Evolutionary conservation across 306 rosid genomes (phyloP).

Genomic region (Begonia masoniana): DNA sequence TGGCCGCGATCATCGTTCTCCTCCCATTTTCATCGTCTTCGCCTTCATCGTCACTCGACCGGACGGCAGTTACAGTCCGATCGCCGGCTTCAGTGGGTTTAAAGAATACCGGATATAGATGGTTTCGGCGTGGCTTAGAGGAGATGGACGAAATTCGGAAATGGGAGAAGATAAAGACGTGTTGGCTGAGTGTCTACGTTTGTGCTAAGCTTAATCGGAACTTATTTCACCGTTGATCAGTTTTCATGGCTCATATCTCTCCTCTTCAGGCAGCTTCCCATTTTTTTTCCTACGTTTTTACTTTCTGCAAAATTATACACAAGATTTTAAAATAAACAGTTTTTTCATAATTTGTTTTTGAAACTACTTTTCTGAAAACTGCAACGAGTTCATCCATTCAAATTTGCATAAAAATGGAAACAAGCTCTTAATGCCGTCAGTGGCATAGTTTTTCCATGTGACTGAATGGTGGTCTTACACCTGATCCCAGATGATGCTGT

Average conservation of each 20-base stretch:
- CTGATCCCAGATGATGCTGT: too few species aligned
- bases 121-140: constrained; percentile 60
- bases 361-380: too few species aligned
- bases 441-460: too few species aligned
- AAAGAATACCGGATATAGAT: constrained; percentile 43
- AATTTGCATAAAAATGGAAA: too few species aligned
- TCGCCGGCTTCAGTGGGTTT: constrained; percentile 44
- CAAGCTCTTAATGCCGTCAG: too few species aligned
- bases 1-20: constrained; percentile 60
- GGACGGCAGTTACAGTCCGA: constrained; percentile 42
- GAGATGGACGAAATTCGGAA: constrained; percentile 25
- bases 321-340: too few species aligned
- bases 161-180: constrained; percentile 59
- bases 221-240: constrained; percentile 43
- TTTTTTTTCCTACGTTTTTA: too few species aligned
- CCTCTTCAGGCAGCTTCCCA: constrained; percentile 55
- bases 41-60: constrained; percentile 57
- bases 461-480: too few species aligned
- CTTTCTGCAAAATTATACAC: too few species aligned
- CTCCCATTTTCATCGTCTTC: constrained; percentile 49
- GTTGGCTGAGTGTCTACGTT: constrained; percentile 66
- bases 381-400: too few species aligned
- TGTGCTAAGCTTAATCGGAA: constrained; percentile 37
- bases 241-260: constrained; percentile 53
- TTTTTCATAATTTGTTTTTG: too few species aligned